Conservation (phyloP, 2,329 filamentous ascomycete genomes). For the Talaromyces verruculosus region DNA sequence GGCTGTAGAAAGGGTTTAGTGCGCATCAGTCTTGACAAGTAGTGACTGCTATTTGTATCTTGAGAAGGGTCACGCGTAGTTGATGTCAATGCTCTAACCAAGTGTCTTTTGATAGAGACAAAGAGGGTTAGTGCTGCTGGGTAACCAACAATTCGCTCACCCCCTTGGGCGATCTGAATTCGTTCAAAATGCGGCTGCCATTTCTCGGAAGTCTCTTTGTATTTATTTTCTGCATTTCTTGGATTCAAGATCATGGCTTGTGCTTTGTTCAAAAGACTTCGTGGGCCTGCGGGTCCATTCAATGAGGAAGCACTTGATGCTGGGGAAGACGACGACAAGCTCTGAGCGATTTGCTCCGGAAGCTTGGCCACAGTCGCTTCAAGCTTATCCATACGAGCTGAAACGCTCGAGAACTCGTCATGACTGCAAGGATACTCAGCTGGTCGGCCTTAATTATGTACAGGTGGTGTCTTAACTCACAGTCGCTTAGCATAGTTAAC, state of each 20-base stretch:
- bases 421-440: slow-evolving; percentile 3
- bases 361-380: slow-evolving; percentile 8
- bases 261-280: neutral
- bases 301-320: neutral
- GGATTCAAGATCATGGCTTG: neutral
- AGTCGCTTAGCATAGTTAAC: slow-evolving; percentile 17
- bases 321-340: neutral
- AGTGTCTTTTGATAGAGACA: slow-evolving; percentile 5
- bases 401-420: slow-evolving; percentile 14
- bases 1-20: neutral
- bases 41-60: neutral
- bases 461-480: neutral
- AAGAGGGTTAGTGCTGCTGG: slow-evolving; percentile 12
- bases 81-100: slow-evolving; percentile 4
- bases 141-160: slow-evolving; percentile 7
- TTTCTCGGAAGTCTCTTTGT: neutral
- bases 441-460: neutral
- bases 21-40: neutral
- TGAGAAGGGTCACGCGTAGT: slow-evolving; percentile 1
- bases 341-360: slow-evolving; percentile 8
- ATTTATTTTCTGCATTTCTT: neutral
- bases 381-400: slow-evolving; percentile 9
- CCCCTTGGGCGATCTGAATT: slow-evolving; percentile 12
- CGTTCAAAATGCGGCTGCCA: slow-evolving; percentile 8
- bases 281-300: neutral